Evolutionary conservation across 441 rosid genomes (phyloP).

Genomic region (Rhodomyrtus psidioides): DNA sequence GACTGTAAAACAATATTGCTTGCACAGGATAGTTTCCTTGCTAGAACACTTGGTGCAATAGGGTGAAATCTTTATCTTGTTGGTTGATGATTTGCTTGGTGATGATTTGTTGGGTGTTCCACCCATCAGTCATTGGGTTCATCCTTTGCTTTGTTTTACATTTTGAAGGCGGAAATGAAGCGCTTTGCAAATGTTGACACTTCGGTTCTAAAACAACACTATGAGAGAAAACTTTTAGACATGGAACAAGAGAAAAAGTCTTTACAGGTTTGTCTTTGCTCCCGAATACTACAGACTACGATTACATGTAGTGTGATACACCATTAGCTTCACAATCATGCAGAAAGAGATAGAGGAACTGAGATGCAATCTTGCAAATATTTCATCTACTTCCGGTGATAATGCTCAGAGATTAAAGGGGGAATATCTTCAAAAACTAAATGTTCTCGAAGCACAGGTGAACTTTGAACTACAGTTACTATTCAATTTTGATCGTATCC

Average conservation of each 20-base stretch:
- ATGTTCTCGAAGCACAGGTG: constrained; percentile 83
- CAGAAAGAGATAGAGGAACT: constrained; percentile 93
- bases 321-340: constrained; percentile 14
- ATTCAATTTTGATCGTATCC: background rate
- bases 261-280: constrained; percentile 55
- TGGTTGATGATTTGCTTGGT: background rate
- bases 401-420: constrained; percentile 82
- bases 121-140: background rate
- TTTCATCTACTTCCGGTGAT: constrained; percentile 71
- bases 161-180: constrained; percentile 92
- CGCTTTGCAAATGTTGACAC: constrained; percentile 56
- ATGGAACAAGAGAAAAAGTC: constrained; percentile 77
- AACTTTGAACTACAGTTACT: constrained; percentile 4
- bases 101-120: background rate
- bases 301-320: background rate
- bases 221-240: constrained; percentile 85
- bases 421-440: constrained; percentile 88
- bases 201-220: constrained; percentile 89
- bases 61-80: background rate
- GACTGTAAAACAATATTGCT: background rate
- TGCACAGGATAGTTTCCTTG: background rate
- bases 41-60: background rate
- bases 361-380: constrained; percentile 58
- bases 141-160: constrained; percentile 1
- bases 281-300: background rate